Conservation (phyloP, 2,329 filamentous ascomycete genomes). For the Escovopsis weberi region DNA sequence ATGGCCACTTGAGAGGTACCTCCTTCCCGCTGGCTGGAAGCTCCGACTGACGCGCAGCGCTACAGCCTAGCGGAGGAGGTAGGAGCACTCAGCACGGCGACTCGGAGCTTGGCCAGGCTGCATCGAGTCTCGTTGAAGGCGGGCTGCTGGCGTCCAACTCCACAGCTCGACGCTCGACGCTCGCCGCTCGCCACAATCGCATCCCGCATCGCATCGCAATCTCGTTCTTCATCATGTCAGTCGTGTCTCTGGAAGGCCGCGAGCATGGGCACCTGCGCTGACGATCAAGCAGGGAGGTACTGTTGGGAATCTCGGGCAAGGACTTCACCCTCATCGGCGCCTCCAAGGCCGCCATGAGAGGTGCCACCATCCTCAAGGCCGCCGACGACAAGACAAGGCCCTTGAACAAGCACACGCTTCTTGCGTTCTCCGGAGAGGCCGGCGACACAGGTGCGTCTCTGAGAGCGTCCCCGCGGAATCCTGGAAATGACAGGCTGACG, state of each 20-base stretch:
- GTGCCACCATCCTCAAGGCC: slow-evolving; percentile 87
- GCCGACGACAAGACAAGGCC: slow-evolving; percentile 90
- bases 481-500: slow-evolving; percentile 11
- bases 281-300: slow-evolving; percentile 61
- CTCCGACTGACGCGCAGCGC: slow-evolving; percentile 22
- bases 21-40: not conserved
- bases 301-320: slow-evolving; percentile 96
- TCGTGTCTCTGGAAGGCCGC: not conserved
- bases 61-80: slow-evolving; percentile 20
- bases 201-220: slow-evolving; percentile 9
- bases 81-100: slow-evolving; percentile 3
- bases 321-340: slow-evolving; percentile 97
- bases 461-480: not conserved
- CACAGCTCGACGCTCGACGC: slow-evolving; percentile 5
- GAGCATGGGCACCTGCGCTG: slow-evolving; percentile 1
- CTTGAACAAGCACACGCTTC: slow-evolving; percentile 85
- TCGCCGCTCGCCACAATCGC: slow-evolving; percentile 6
- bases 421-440: slow-evolving; percentile 91
- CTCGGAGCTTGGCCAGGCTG: slow-evolving; percentile 1
- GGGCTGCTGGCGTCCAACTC: slow-evolving; percentile 4
- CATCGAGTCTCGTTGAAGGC: slow-evolving; percentile 2
- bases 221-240: slow-evolving; percentile 5
- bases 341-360: slow-evolving; percentile 96
- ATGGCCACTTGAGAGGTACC: too few species aligned
- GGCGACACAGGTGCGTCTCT: slow-evolving; percentile 67